phyloP scores from a whole-genome alignment of 305 asterid genomes.

The Salvia sclarea region DNA sequence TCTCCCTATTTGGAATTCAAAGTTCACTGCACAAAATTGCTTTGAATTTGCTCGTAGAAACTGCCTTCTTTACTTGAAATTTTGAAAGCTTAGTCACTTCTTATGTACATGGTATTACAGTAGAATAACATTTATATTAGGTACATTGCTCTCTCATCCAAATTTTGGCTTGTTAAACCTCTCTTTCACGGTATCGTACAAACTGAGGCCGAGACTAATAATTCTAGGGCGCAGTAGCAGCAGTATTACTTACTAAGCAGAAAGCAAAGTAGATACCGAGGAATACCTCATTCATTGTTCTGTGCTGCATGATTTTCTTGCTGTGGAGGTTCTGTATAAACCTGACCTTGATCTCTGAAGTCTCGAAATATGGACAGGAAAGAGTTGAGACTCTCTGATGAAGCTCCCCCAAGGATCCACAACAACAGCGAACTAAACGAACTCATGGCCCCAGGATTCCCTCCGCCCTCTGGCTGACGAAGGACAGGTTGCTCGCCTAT shows the following conservation, averaged over 20 bases:
- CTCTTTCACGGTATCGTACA: background rate
- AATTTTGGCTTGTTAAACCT: background rate
- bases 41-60: constrained; percentile 7
- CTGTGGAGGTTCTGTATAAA: constrained; percentile 52
- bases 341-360: constrained; percentile 84
- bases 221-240: constrained; percentile 7
- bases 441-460: constrained; percentile 74
- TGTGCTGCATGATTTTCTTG: constrained; percentile 56
- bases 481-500: constrained; percentile 58
- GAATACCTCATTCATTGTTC: constrained; percentile 45
- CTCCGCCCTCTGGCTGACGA: constrained; percentile 68
- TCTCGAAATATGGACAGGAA: constrained; percentile 90
- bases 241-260: constrained; percentile 2
- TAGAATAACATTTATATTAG: constrained; percentile 10
- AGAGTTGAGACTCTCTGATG: constrained; percentile 91
- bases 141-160: constrained; percentile 6
- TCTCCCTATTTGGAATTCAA: background rate
- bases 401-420: constrained; percentile 94
- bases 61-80: background rate
- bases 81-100: constrained; percentile 7
- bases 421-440: constrained; percentile 80
- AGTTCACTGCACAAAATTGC: background rate
- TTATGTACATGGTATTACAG: constrained; percentile 30
- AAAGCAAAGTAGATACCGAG: constrained; percentile 1
- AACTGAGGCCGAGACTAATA: background rate